Base-by-base conservation (phyloP, 306 rosid species). In the Purshia tridentata region DNA sequence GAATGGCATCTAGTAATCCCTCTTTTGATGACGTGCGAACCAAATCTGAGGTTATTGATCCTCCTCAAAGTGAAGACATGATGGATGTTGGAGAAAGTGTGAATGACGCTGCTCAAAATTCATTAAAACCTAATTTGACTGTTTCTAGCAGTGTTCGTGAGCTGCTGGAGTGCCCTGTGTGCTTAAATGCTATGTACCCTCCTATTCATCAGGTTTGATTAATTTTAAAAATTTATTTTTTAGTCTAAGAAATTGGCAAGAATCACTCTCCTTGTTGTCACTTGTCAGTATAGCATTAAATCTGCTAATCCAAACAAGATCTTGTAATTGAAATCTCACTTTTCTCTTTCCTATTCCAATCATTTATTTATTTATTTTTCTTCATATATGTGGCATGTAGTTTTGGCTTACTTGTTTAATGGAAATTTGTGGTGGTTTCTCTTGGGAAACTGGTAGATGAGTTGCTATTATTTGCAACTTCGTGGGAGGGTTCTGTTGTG, bases 171-270 rank as follows among this genome's bases (percentile, higher is more conserved):
- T 92, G 98, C 70, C 98, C 98, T 52, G 98, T 92, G 44, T 92
- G 97, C 86, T 80, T 90, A 80, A 92, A 80, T 81, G 96, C 97
- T 13, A 92, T 92, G 97, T 92, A 92, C 83, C 98, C 98, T 72
- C 98, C 97, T 35, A 92, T 92, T 71, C 98, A 90, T 80, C 98
- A 92, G 96, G 98, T 92, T 64, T 64, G 81, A 64, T 60, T 54
- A 39, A 65, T 35, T 66, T 8, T 12, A 50, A 51, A 6, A 47
- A 8, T 8, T 22, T 13, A 29, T 14, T 11, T 11, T 49, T 41
- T 12, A 12, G 49, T 42, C 19, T 10, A 18, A 18, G 42, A 73
- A 15, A 6, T 72, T 50, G 10, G 42, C 35, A n/a, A n/a, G n/a
- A 7, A 2, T 0, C 51, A 47, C 14, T 42, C 22, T 29, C 19